phyloP scores from a whole-genome alignment of 768 basidiomycete genomes.

The Mycena rebaudengoi region DNA sequence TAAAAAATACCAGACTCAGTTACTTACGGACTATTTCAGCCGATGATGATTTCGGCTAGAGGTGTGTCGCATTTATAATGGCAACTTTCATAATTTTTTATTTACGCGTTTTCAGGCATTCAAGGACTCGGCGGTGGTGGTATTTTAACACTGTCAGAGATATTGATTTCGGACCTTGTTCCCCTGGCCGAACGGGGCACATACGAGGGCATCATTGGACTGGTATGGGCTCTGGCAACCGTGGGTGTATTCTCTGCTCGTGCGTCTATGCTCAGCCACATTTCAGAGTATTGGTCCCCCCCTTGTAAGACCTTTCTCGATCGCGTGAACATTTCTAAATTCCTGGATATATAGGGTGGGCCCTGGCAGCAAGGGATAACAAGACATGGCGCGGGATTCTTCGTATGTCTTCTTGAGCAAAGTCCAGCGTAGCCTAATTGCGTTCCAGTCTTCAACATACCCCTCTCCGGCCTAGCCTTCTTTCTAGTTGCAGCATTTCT shows the following conservation, averaged over 20 bases:
- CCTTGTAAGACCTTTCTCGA: conserved; percentile 8
- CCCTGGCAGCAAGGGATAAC: conserved; percentile 29
- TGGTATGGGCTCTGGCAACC: conserved; percentile 44
- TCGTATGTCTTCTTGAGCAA: conserved; percentile 26
- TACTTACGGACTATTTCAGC: background rate
- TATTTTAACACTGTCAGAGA: conserved; percentile 43
- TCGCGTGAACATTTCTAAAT: background rate
- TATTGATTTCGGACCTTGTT: conserved; percentile 52
- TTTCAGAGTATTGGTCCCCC: conserved; percentile 25
- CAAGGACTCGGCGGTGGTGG: conserved; percentile 47
- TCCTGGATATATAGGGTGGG: conserved; percentile 25
- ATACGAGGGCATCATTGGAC: conserved; percentile 41
- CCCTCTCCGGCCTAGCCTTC: conserved; percentile 33
- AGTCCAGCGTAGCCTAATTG: background rate
- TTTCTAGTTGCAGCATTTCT: conserved; percentile 30
- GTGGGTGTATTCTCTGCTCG: conserved; percentile 1
- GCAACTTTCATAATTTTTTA: background rate
- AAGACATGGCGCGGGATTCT: conserved; percentile 41
- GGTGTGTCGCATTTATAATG: conserved; percentile 7
- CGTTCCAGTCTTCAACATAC: conserved; percentile 44
- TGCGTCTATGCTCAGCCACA: background rate
- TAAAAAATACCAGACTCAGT: too few relatives aligned
- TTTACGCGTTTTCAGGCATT: conserved; percentile 14
- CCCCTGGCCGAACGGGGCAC: conserved; percentile 51
- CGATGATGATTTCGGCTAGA: conserved; percentile 50